Base-by-base conservation (phyloP, 371 early-diverging fungal species). In the Fennellomyces sp. region DNA sequence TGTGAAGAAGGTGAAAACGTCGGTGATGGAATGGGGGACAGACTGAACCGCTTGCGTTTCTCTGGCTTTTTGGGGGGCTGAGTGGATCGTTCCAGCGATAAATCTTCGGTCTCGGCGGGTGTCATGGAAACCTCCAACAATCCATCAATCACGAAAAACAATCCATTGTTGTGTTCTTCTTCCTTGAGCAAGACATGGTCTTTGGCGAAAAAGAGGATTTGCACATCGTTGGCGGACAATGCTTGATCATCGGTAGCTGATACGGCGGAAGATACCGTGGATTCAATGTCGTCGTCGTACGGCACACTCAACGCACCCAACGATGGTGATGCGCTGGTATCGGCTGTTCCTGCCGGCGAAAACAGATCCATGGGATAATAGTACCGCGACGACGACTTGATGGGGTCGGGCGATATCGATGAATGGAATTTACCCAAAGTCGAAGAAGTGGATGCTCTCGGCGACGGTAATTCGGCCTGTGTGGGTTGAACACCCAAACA, bases 111-210 rank as follows among this genome's bases (percentile, higher is more conserved):
- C 23, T 68, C 66, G 25, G 65, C 61, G 15, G 80, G 78, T 2
- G 79, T 70, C 69, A 91, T 90, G 11, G 88, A 84, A 0, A 91
- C 92, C 42, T 94, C 93, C 25, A 98, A 68, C 15, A 87, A 65
- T 17, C 98, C 98, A 66, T 95, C 95, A 64, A 97, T 85, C 2
- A 97, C 92, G 70, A 95, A 92, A 68, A 88, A 97, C 31, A 98
- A 61, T 1, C 98, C 97, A n/a, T 81, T 83, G 29, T 84, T 85
- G 17, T 93, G 88, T 63, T 94, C 90, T 2, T 96, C 95, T 70
- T 94, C 92, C 35, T 86, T 80, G 21, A 95, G 84, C 21, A 97
- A 68, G 0, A 79, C 75, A 3, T 86, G 82, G 31, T 90, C 95
- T 42, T 88, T 85, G 5, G 90, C 88, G 42, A 86, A 88, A 61